Conservation (phyloP, 2,329 filamentous ascomycete species). For the Botrytis sinoallii region DNA sequence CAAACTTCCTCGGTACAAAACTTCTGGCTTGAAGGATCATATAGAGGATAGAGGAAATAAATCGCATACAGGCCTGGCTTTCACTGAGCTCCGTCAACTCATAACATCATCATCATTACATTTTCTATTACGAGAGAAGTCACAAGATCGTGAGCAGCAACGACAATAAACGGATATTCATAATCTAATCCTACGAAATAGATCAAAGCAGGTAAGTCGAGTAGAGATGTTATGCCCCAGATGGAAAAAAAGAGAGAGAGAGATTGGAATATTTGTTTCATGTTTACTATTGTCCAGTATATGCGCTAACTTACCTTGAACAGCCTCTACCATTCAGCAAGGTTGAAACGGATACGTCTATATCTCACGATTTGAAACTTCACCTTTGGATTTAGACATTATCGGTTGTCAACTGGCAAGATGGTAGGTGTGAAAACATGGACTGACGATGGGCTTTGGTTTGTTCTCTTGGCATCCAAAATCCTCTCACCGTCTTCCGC, state of each 20-base stretch:
- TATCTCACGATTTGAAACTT: not conserved
- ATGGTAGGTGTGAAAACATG: constrained; percentile 6
- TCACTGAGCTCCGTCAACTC: not conserved
- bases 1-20: not conserved
- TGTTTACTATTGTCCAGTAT: not conserved
- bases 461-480: not conserved
- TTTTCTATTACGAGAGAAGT: not conserved
- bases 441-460: not conserved
- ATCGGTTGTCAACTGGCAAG: not conserved
- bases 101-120: not conserved
- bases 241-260: not conserved
- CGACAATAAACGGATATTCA: not conserved
- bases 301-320: not conserved
- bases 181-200: not conserved
- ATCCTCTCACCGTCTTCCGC: not conserved
- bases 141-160: not conserved
- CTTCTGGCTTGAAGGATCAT: not conserved
- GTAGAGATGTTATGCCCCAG: not conserved
- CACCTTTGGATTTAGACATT: not conserved
- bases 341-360: not conserved
- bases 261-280: not conserved
- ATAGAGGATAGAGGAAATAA: not conserved
- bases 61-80: not conserved
- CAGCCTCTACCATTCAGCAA: not conserved
- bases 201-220: not conserved